Base-by-base conservation (phyloP, 208 protist species). In the Acanthamoeba quina region DNA sequence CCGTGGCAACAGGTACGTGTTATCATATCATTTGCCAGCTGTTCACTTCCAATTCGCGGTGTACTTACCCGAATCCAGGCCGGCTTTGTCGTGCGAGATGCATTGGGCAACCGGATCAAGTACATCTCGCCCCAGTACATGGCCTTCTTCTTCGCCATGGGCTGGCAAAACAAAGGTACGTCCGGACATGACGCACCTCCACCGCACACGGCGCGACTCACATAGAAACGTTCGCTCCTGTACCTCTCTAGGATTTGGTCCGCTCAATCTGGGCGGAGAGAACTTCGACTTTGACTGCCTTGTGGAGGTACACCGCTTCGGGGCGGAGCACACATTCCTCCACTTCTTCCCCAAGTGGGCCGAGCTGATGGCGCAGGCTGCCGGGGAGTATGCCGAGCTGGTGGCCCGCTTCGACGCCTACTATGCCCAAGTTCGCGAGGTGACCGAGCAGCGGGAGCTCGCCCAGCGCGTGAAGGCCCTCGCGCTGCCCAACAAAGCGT, bases 251-350 rank as follows among this genome's bases (percentile, higher is more conserved):
- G 80, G 80, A 15, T 88, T 88, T 13, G 85, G 85, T 41, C 85
- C 85, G 3, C 60, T 91, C 19, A 91, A 91, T 54, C n/a, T 91
- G 85, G 85, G 85, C 21, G 85, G 58, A 47, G 85, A 91, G 56
- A 91, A 91, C 85, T 91, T 91, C 72, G 85, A 91, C 60, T 76
- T 41, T 41, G 85, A 91, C 41, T 91, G 85, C 60, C 41, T 91
- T 34, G 41, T 91, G 34, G 85, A 91, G 60, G 41, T 91, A 6
- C 34, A 49, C 19, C 85, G 85, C 31, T 49, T 72, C 34, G 47
- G 47, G 10, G 60, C 19, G 85, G 34, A 29, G 31, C n/a, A 21
- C 15, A 66, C 60, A 0, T 91, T 91, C 85, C 85, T 91, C 17
- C 37, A n/a, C 41, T 56, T 58, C 62, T 91, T 74, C 47, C 85